Evolutionary conservation across 2,329 filamentous ascomycete genomes (phyloP), one percentile per base, ranked within the genome.

Genomic region (Xylaria sp.): DNA sequence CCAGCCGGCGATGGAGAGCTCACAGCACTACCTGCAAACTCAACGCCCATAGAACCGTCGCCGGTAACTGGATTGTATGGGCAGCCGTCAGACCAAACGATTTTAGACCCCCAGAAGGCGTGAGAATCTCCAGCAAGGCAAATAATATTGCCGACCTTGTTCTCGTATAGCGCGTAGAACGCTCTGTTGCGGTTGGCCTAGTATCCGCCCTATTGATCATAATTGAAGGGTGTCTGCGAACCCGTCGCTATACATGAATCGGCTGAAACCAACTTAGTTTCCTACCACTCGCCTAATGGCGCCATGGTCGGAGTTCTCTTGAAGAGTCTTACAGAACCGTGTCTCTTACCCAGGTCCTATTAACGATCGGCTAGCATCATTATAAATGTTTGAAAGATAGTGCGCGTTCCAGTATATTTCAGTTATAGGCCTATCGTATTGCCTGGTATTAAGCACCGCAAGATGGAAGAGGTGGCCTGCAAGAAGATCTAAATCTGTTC

Each of bases 271-370:
- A 39, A 90, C 87, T 76, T 93, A 91, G 39, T 88, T 91, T 10
- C 91, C 91, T 46, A 93, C 85, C 15, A 94, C 76, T 53, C 91
- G 84, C 91, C 91, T 94, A 0, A 86, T 84, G 0, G 91, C 88
- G 20, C 88, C 89, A 28, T 91, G 85, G 6, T 85, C 74, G 13
- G 85, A 82, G 3, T 88, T 90, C 56, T 85, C 78, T 7, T 82
- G 82, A 4, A 92, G 81, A 36, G 83, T 81, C 41, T 83, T 82
- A 76, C 91, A 91, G 78, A 93, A 90, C 91, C 92, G 94, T 71
- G 87, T 86, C 77, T 94, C 91, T 75, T 94, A 91, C 3, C 87
- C 84, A 0, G 84, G 81, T 1, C 91, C 91, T 90, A 94, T 93
- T 72, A 94, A 81, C 0, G 86, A 87, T 5, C 91, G 87, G 15